A percentile compares a stretch with the other conserved stretches of the same genome.
These are phyloP conservation scores for Colletotrichum sp. DNA, from an alignment of 2,329 filamentous ascomycete genomes.

Conservation along the genomic window DNA sequence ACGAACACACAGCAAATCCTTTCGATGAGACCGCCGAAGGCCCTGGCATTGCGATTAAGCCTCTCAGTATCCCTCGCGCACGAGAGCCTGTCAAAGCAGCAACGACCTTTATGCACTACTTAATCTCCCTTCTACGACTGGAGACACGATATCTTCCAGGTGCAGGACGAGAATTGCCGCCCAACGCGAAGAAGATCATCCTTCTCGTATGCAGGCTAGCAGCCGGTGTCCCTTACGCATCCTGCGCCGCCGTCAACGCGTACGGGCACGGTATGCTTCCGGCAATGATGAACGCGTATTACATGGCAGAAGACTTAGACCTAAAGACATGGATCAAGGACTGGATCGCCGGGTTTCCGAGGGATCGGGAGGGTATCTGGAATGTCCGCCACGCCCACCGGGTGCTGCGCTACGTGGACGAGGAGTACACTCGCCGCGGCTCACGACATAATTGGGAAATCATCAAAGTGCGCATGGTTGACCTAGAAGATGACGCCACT, in stretches of 20 bases:
- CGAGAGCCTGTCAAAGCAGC: not conserved
- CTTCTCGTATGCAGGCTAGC: not conserved
- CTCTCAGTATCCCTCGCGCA: not conserved
- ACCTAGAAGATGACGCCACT: not conserved
- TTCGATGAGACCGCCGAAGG: not conserved
- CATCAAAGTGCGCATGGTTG: conserved; percentile 7
- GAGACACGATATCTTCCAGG: not conserved
- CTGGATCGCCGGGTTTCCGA: conserved; percentile 5
- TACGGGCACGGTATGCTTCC: not conserved
- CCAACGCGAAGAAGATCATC: not conserved
- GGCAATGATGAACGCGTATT: not conserved
- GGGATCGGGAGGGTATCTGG: conserved; percentile 1
- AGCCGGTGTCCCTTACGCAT: not conserved
- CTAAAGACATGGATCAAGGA: not conserved
- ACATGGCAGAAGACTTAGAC: not conserved
- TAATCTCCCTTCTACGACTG: not conserved
- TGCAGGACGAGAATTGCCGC: not conserved
- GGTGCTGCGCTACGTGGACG: not conserved
- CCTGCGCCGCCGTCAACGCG: not conserved
- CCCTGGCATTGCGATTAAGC: not conserved
- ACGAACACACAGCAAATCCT: not conserved
- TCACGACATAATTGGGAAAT: conserved; percentile 6
- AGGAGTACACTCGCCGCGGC: not conserved
- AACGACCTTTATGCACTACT: conserved; percentile 5
- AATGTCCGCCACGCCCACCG: not conserved